A percentile compares a stretch with the other conserved stretches of the same genome.
Evolutionary conservation across 345 rosid genomes (phyloP).

Genomic region (Populus deltoides): DNA sequence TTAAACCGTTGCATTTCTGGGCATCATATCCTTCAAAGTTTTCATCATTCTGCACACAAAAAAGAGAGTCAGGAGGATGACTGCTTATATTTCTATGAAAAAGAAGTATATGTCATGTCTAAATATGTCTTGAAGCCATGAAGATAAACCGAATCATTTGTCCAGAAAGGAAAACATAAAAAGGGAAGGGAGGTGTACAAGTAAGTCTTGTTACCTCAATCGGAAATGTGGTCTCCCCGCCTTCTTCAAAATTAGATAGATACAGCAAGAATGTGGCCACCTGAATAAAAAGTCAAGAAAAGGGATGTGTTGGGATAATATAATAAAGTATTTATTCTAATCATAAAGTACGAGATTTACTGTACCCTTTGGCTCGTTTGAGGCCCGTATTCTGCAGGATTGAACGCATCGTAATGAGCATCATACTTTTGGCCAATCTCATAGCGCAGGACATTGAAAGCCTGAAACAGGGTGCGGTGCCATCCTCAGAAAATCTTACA

Average conservation of each 20-base stretch:
- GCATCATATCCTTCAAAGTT: conserved; percentile 46
- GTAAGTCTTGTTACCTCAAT: conserved; percentile 44
- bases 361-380: conserved; percentile 60
- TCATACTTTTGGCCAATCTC: conserved; percentile 86
- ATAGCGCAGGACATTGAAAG: conserved; percentile 80
- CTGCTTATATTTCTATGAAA: too few species aligned
- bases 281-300: conserved; percentile 21
- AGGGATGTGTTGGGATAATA: too few species aligned
- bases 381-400: conserved; percentile 72
- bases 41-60: conserved; percentile 45
- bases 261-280: conserved; percentile 62
- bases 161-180: too few species aligned
- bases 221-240: conserved; percentile 74
- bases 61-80: too few species aligned
- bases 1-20: conserved; percentile 48
- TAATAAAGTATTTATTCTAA: too few species aligned
- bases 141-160: too few species aligned
- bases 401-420: conserved; percentile 84
- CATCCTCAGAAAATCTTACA: too few species aligned
- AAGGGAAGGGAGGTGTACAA: too few species aligned
- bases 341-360: too few species aligned
- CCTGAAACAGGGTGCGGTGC: conserved; percentile 45
- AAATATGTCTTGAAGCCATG: too few species aligned
- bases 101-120: too few species aligned
- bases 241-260: conserved; percentile 60